phyloP scores from a whole-genome alignment of 352 stramenopile species.

The Phytophthora cactorum region DNA sequence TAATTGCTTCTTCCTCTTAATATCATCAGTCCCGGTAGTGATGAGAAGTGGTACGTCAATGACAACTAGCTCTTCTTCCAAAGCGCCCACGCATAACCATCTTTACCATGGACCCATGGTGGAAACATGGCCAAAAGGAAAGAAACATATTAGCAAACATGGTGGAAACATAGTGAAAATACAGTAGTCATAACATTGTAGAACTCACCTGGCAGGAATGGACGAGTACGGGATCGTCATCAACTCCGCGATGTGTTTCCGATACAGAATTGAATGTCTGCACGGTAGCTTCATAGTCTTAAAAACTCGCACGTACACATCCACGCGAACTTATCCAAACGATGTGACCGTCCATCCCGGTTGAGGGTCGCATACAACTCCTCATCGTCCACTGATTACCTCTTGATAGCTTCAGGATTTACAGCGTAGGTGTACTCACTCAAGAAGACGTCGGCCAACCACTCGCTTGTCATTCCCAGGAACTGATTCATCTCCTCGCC shows the following conservation, averaged over 20 bases:
- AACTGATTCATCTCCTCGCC: conserved; percentile 7
- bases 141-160: not conserved
- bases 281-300: not conserved
- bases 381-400: not conserved
- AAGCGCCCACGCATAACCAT: not conserved
- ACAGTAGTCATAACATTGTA: not conserved
- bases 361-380: not conserved
- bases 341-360: not conserved
- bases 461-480: conserved; percentile 1
- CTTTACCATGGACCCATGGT: not conserved
- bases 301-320: conserved; percentile 1
- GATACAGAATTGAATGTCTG: not conserved
- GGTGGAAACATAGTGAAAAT: not conserved
- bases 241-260: not conserved
- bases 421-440: not conserved
- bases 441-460: not conserved
- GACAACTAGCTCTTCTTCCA: not conserved
- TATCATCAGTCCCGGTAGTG: not conserved
- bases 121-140: not conserved
- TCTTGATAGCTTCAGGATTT: not conserved
- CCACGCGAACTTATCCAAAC: not conserved
- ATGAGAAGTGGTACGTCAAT: conserved; percentile 4
- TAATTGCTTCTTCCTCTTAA: not conserved
- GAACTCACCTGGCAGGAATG: not conserved
- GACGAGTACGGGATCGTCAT: not conserved